Evolutionary conservation across 192 early-diverging fungal genomes (phyloP), one percentile per base, ranked within the genome.

Genomic region (Rhizophagus prolifer): DNA sequence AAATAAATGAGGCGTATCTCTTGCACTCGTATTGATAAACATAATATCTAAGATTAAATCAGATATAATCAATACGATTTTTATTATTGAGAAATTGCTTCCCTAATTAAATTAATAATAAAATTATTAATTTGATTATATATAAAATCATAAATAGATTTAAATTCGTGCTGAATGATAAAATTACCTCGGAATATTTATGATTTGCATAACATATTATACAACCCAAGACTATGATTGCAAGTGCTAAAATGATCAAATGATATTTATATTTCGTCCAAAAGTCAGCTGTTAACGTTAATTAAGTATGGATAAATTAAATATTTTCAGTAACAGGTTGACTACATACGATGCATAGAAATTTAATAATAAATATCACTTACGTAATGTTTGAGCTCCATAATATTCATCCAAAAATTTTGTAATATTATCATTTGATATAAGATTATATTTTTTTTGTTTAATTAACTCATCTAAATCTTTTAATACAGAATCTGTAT

Each of bases 31-130:
- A n/a, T 3, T 10, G 12, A 69, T 6, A 69, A 69, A 69, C 0
- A 34, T 1, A 41, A 69, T 69, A 69, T 69, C 67, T 4, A 69
- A 31, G 10, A 23, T 0, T 31, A 69, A 69, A 44, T 69, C 67
- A n/a, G 1, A 21, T 19, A 16, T 19, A 4, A 54, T 16, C 16
- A 54, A 0, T 3, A 54, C 9, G 3, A 54, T 54, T 19, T 54
- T 19, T 54, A 54, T 54, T 5, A 54, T 54, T 5, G 16, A 54
- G 0, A 54, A 54, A 54, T 54, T 19, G 0, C 21, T 54, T 12
- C 13, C 16, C 47, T 54, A 54, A 54, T 54, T 19, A 54, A 21
- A 54, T 16, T 54, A 54, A 12, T 54, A 19, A 54, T 54, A 16
- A 5, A 16, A 16, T 14, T 54, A 19, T 21, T 1, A 19, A 54